Base-by-base conservation (phyloP, 352 stramenopile genomes). In the Globisporangium abappressorium region DNA sequence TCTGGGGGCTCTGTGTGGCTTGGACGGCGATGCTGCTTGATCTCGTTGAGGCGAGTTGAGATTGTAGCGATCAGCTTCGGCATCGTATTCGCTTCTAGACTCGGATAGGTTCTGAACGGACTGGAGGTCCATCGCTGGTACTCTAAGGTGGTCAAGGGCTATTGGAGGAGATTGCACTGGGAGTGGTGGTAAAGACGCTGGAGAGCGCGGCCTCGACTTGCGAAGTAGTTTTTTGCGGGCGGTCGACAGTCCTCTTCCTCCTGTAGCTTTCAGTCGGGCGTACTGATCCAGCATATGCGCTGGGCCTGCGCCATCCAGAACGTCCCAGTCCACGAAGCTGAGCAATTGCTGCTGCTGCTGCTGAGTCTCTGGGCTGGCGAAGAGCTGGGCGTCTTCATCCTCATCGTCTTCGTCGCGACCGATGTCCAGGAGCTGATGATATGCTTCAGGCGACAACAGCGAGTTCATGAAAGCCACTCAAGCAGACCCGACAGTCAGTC, bases 341-440 rank as follows among this genome's bases (percentile, higher is more conserved):
- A 64, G 56, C 7, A 62, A n/a, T 33, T 59, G 46, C 26, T 56
- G 11, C 4, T 70, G 24, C 11, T 12, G 49, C 24, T 18, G 22
- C 24, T 57, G 49, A 34, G 22, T 11, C 5, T 57, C 49, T 18
- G 36, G 36, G 36, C 0, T 43, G 36, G 36, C 22, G 18, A 57
- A 30, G 22, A 30, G 49, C 22, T 14, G 36, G 36, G 11, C 4
- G 14, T 15, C 36, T 15, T 43, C 49, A 33, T n/a, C n/a, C 14
- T 58, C 59, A 36, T 61, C 71, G 59, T 76, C 62, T 66, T 84
- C 75, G 33, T 76, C 70, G 36, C 71, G 73, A 14, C 74, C 64
- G 5, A 49, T 26, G n/a, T 60, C 24, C 5, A 78, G 36, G 24
- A 82, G 55, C 2, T 66, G 57, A 33, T 64, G 64, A 58, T 77